Percentiles rank a stretch among this genome's conserved stretches.
These are phyloP conservation scores for Aulographum hederae DNA, from an alignment of 2,329 filamentous ascomycete genomes.

Conservation along the genomic window DNA sequence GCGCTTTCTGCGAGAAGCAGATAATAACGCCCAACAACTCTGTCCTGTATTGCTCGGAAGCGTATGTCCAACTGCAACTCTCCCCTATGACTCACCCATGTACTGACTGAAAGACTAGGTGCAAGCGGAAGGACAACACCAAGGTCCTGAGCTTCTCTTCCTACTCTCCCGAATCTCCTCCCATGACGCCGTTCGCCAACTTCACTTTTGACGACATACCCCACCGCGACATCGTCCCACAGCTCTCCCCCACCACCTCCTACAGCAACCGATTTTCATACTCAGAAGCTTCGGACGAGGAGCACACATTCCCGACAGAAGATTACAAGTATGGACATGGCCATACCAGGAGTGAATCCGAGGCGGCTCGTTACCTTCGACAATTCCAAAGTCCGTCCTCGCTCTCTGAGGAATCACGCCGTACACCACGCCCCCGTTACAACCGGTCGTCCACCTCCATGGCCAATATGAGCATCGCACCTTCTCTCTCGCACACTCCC, in stretches of 20 bases:
- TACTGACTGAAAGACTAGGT: conserved; percentile 14
- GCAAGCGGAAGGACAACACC: conserved; percentile 26
- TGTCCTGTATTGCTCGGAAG: conserved; percentile 46
- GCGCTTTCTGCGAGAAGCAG: conserved; percentile 47
- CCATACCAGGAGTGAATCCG: conserved; percentile 14
- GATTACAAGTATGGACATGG: conserved; percentile 5
- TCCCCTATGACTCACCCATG: background rate
- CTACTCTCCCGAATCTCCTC: conserved; percentile 14
- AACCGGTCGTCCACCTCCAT: conserved; percentile 16
- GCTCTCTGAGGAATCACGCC: conserved; percentile 8
- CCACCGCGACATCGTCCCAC: conserved; percentile 24
- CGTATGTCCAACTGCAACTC: conserved; percentile 22
- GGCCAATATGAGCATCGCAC: conserved; percentile 18
- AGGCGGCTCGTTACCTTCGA: conserved; percentile 22
- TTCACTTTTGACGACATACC: conserved; percentile 20
- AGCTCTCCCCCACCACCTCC: conserved; percentile 26
- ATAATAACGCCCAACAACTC: conserved; percentile 41
- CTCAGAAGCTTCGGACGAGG: conserved; percentile 18
- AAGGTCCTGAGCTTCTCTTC: conserved; percentile 14
- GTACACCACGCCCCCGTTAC: conserved; percentile 15
- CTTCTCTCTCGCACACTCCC: conserved; percentile 28
- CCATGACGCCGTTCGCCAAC: conserved; percentile 16
- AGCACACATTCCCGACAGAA: conserved; percentile 9
- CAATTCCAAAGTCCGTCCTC: conserved; percentile 17
- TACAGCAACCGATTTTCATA: conserved; percentile 19